Base-by-base conservation (phyloP, 75 land plant genomes). In the Selaginella moellendorffii region DNA sequence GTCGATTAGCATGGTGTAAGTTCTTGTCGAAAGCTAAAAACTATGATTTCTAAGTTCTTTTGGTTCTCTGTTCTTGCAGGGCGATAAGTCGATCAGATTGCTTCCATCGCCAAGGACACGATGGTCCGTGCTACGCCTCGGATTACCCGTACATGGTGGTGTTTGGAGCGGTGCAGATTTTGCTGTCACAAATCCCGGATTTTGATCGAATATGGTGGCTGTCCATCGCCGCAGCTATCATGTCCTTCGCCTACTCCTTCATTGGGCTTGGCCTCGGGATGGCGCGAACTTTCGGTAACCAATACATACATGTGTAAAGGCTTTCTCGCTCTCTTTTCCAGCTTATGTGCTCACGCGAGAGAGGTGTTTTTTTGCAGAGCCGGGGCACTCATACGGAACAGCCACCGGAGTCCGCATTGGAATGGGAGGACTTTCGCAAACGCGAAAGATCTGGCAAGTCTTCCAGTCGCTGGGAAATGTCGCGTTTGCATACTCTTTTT, bases 1-100 rank as follows among this genome's bases (percentile, higher is more conserved):
- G 23, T 77, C 87, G 28, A 79, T 78, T 8, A 84, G 87, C 62
- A 69, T 82, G 71, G 78, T 66, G 87, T 84, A 69, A 79, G 87
- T 68, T 36, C 14, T 5, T 36, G 14, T 36, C 5, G 46, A 36
- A 36, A 5, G 14, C 5, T 36, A 36, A 14, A 5, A 36, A 36
- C 46, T 36, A 5, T 5, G 5, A 36, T 36, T 36, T 36, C 10
- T 36, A 14, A 36, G n/a, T n/a, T n/a, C n/a, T n/a, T n/a, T 36
- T 36, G 46, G 46, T 36, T 36, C 14, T 36, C 46, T 36, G 10
- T 36, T 36, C 46, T n/a, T 19, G 72, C 71, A 81, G 83, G 69
- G 84, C 82, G 2, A 73, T 81, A 14, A 65, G 71, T 21, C 68
- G 82, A 52, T 79, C 84, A 0, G 65, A 76, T 52, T 81, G 84